Conservation (phyloP, 345 rosid genomes). For the Conringia planisiliqua region DNA sequence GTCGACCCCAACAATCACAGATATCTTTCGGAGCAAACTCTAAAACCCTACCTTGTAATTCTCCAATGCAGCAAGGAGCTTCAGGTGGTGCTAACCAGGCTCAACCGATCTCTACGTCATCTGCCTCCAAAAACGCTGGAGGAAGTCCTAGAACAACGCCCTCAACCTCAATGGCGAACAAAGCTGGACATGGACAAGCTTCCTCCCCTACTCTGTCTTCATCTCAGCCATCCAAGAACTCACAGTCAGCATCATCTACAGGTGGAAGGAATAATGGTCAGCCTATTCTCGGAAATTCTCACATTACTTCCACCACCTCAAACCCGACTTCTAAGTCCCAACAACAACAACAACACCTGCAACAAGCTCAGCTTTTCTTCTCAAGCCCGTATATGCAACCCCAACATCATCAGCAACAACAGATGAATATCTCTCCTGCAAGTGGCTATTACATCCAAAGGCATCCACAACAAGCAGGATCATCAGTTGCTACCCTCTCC, state of each 20-base stretch:
- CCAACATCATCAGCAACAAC: constrained; percentile 47
- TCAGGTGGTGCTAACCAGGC: no score
- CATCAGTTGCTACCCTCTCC: constrained; percentile 28
- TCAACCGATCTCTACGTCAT: constrained; percentile 36
- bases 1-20: constrained; percentile 53
- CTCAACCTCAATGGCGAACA: constrained; percentile 49
- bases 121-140: constrained; percentile 76
- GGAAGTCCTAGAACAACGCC: constrained; percentile 84
- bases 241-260: constrained; percentile 51
- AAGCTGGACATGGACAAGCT: constrained; percentile 47
- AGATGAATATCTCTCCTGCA: constrained; percentile 36
- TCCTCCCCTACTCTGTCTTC: constrained; percentile 46
- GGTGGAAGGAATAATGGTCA: constrained; percentile 54
- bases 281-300: constrained; percentile 60
- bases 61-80: constrained; percentile 35
- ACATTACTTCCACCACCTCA: constrained; percentile 14
- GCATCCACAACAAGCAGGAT: constrained; percentile 55
- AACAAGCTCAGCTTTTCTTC: constrained; percentile 55
- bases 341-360: constrained; percentile 57
- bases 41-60: constrained; percentile 49
- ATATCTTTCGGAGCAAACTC: constrained; percentile 78
- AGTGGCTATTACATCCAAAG: constrained; percentile 65
- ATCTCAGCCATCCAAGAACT: constrained; percentile 65
- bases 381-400: constrained; percentile 48
- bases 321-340: constrained; percentile 56